phyloP scores from a whole-genome alignment of 768 basidiomycete genomes.

The Lentinula lateritia region DNA sequence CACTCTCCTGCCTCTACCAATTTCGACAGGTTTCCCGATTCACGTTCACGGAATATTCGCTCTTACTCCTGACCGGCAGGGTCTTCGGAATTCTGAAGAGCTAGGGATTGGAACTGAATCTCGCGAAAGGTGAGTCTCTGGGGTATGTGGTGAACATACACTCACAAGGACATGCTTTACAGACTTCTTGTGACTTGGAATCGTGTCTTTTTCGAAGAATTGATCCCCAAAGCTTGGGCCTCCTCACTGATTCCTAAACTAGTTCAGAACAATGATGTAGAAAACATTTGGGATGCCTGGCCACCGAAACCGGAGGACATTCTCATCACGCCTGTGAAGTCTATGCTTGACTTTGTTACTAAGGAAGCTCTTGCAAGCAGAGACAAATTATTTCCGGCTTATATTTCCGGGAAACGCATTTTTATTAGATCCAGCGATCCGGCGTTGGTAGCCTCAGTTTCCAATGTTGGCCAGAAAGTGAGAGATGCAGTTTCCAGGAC shows the following conservation, averaged over 20 bases:
- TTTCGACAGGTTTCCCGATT: slow-evolving; percentile 22
- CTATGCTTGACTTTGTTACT: slow-evolving; percentile 1
- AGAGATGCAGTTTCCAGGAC: neutral
- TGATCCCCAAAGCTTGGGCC: slow-evolving; percentile 13
- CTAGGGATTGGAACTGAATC: slow-evolving; percentile 11
- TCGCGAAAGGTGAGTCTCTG: slow-evolving; percentile 15
- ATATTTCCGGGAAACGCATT: neutral
- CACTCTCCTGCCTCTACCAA: slow-evolving; percentile 26
- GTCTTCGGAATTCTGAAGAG: slow-evolving; percentile 24
- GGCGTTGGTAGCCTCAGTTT: slow-evolving; percentile 6
- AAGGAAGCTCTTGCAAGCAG: neutral
- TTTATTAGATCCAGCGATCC: slow-evolving; percentile 1
- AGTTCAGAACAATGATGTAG: slow-evolving; percentile 7
- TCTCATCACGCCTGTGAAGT: slow-evolving; percentile 7
- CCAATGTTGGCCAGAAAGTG: neutral
- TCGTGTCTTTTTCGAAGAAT: slow-evolving; percentile 14
- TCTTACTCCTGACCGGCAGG: slow-evolving; percentile 23
- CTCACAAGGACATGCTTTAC: neutral
- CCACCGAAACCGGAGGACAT: slow-evolving; percentile 3
- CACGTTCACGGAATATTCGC: slow-evolving; percentile 27
- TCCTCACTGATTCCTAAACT: slow-evolving; percentile 9
- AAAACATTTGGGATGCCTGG: slow-evolving; percentile 18
- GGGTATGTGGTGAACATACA: neutral
- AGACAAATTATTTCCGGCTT: neutral
- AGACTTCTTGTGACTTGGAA: slow-evolving; percentile 19